Conservation (phyloP, 352 stramenopile genomes). For the Phytophthora parvispora region DNA sequence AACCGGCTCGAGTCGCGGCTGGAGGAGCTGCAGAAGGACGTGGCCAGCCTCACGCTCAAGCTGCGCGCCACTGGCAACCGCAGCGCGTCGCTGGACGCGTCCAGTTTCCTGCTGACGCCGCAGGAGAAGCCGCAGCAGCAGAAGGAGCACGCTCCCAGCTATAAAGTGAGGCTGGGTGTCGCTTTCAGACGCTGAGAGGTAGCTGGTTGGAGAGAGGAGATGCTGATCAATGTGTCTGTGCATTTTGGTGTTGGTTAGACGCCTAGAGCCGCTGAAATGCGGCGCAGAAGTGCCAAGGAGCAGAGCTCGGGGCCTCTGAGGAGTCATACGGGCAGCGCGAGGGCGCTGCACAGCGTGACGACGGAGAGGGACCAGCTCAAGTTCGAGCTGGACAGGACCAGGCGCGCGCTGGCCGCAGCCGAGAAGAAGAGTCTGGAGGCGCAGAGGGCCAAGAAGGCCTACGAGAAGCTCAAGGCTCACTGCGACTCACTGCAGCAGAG, state of each 20-base stretch:
- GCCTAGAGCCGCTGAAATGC: conserved; percentile 11
- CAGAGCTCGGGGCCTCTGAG: conserved; percentile 20
- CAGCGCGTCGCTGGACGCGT: conserved; percentile 48
- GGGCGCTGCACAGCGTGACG: conserved; percentile 62
- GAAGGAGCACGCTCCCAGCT: conserved; percentile 8
- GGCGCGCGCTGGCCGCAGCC: conserved; percentile 42
- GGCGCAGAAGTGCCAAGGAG: conserved; percentile 28
- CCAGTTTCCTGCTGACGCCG: conserved; percentile 23
- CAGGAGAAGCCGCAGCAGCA: conserved; percentile 2
- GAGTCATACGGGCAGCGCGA: conserved; percentile 29
- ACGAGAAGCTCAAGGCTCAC: conserved; percentile 78
- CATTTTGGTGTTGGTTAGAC: conserved; percentile 15
- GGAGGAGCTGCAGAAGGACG: conserved; percentile 80
- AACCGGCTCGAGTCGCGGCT: conserved; percentile 76
- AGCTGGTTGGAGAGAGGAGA: conserved; percentile 1
- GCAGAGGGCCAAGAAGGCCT: conserved; percentile 57
- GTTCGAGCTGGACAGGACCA: conserved; percentile 79
- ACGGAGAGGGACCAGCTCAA: conserved; percentile 83
- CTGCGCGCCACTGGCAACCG: conserved; percentile 47
- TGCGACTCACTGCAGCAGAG: conserved; percentile 85
- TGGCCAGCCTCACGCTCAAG: conserved; percentile 79
- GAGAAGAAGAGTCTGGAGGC: conserved; percentile 68
- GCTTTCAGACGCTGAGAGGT: background rate
- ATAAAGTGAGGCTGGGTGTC: conserved; percentile 11
- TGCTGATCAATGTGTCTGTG: conserved; percentile 7